Evolutionary conservation across 805 yeast species (phyloP).

Genomic region (Zygotorulaspora florentina): DNA sequence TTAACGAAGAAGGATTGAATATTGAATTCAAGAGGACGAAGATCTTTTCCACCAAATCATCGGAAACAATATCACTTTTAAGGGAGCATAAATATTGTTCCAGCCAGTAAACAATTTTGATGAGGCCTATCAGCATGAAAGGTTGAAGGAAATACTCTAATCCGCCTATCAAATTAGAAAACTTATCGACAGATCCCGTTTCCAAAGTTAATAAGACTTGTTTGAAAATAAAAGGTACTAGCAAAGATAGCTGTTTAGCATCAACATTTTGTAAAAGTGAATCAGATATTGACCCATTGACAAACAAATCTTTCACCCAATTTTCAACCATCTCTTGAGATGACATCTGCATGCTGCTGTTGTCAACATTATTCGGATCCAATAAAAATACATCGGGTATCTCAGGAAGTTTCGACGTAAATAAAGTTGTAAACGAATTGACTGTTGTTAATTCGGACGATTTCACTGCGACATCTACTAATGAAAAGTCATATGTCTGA

Average conservation of each 20-base stretch:
- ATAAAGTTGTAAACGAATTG: slow-evolving; percentile 33
- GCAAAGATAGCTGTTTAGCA: slow-evolving; percentile 59
- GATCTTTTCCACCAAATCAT: slow-evolving; percentile 34
- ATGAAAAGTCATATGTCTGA: slow-evolving; percentile 37
- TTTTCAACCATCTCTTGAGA: slow-evolving; percentile 44
- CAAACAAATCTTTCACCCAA: slow-evolving; percentile 81
- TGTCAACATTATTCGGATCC: slow-evolving; percentile 27
- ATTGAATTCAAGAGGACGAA: slow-evolving; percentile 40
- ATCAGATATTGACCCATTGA: slow-evolving; percentile 81
- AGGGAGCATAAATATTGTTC: slow-evolving; percentile 39
- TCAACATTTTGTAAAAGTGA: slow-evolving; percentile 65
- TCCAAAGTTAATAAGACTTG: slow-evolving; percentile 64
- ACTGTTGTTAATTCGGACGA: slow-evolving; percentile 16
- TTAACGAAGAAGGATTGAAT: slow-evolving; percentile 40
- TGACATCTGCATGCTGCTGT: slow-evolving; percentile 23
- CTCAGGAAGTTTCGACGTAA: slow-evolving; percentile 24
- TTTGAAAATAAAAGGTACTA: slow-evolving; percentile 70
- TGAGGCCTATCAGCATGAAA: slow-evolving; percentile 55
- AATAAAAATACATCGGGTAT: slow-evolving; percentile 25
- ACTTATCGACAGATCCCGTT: slow-evolving; percentile 47
- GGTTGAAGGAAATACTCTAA: slow-evolving; percentile 84
- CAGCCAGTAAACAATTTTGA: slow-evolving; percentile 51
- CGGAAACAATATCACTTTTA: slow-evolving; percentile 21
- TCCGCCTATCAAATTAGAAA: slow-evolving; percentile 65
- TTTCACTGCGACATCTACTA: slow-evolving; percentile 27